A percentile compares a stretch with the other conserved stretches of the same genome.
Evolutionary conservation across 768 basidiomycete species (phyloP).

Genomic region (Suillus alpinus): DNA sequence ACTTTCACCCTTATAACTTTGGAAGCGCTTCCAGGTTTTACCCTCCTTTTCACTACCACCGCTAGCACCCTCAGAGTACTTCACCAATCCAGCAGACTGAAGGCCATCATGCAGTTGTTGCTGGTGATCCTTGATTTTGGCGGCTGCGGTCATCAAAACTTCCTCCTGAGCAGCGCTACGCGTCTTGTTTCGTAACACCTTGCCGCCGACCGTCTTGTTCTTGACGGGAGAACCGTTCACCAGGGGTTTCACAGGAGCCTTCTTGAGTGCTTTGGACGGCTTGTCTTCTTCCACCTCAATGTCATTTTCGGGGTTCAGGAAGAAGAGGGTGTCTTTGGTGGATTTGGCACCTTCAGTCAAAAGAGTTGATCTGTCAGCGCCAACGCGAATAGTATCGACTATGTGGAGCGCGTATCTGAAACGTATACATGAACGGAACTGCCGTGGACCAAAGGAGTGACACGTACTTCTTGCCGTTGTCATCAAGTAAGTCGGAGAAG

Average conservation of each 20-base stretch:
- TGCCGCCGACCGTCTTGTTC: slow-evolving; percentile 74
- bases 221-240: slow-evolving; percentile 68
- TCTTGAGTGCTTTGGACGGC: slow-evolving; percentile 53
- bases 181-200: slow-evolving; percentile 88
- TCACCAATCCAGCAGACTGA: slow-evolving; percentile 77
- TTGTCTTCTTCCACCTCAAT: slow-evolving; percentile 49
- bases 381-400: slow-evolving; percentile 84
- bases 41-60: slow-evolving; percentile 78
- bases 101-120: slow-evolving; percentile 71
- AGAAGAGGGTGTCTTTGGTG: slow-evolving; percentile 86
- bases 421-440: not conserved
- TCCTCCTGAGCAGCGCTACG: slow-evolving; percentile 86
- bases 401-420: slow-evolving; percentile 83
- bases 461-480: slow-evolving; percentile 71
- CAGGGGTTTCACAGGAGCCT: slow-evolving; percentile 46
- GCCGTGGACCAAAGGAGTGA: not conserved
- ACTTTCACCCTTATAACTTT: slow-evolving; percentile 94
- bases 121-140: slow-evolving; percentile 88
- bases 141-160: slow-evolving; percentile 69
- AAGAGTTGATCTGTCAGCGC: slow-evolving; percentile 57
- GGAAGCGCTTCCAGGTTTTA: slow-evolving; percentile 93
- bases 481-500: slow-evolving; percentile 78
- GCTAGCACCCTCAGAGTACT: slow-evolving; percentile 79
- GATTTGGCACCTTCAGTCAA: slow-evolving; percentile 85
- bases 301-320: slow-evolving; percentile 63